Evolutionary conservation across 768 basidiomycete genomes (phyloP), one percentile per base, ranked within the genome.

Genomic region (Hemileccinum rubropunctum): DNA sequence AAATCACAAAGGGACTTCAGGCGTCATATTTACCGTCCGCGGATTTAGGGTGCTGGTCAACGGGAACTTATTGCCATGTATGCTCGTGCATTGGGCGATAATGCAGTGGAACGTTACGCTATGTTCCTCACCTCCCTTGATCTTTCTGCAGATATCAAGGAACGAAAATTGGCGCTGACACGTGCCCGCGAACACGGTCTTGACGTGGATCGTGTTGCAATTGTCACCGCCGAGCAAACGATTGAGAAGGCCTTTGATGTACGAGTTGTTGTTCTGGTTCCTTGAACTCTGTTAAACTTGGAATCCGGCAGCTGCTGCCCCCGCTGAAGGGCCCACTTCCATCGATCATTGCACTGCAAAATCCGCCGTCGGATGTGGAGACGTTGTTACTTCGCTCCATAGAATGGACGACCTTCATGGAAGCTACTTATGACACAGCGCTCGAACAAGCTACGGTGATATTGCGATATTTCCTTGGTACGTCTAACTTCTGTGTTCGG

Each of bases 11-110:
- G 48, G 37, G 9, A 26, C 10, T 18, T 45, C 1, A 14, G 17
- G n/a, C 34, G 7, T n/a, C 47, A 11, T 39, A 21, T 27, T 40
- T 32, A 49, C 44, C 21, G 14, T 40, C 3, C 32, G 32, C 42
- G 26, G 42, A 46, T 45, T 11, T 56, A 88, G 84, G 74, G 75
- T 36, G 86, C 89, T 15, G 89, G 88, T 15, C 77, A 94, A 68
- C 79, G 90, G 30, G 82, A 88, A 36, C 77, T 98, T 15, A 93
- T 98, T 12, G 94, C 95, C 0, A 82, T 97, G 75, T 98, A 99
- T 65, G 93, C 93, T 6, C 83, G 90, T 13, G 90, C 91, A 26
- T 72, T 98, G 18, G 90, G 93, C 6, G 86, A 91, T 60, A 91
- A 92, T 55, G 93, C 93, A 3, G 84, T 95, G 33, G 88, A 93